Conservation (phyloP, 768 basidiomycete genomes). For the Naganishia antarctica region DNA sequence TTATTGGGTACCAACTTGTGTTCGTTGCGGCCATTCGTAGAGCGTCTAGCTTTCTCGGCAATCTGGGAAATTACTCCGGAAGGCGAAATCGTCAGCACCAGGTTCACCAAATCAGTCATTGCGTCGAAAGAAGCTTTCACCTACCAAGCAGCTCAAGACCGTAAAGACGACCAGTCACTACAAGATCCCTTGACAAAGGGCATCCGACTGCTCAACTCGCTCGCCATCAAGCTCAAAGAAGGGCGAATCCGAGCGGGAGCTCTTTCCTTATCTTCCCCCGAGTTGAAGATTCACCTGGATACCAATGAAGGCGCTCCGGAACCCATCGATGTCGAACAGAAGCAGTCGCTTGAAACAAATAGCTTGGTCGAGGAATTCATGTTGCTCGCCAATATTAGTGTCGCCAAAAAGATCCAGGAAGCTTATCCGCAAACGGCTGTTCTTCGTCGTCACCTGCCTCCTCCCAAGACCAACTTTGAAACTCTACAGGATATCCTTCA, state of each 20-base stretch:
- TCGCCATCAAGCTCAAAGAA: slow-evolving; percentile 78
- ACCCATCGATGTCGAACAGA: slow-evolving; percentile 95
- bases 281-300: slow-evolving; percentile 94
- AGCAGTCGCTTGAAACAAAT: slow-evolving; percentile 86
- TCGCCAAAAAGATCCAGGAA: slow-evolving; percentile 84
- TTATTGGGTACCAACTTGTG: slow-evolving; percentile 93
- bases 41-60: slow-evolving; percentile 87
- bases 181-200: slow-evolving; percentile 76
- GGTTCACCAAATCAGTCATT: slow-evolving; percentile 94
- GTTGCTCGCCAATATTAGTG: slow-evolving; percentile 93
- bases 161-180: slow-evolving; percentile 82
- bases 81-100: slow-evolving; percentile 80
- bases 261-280: slow-evolving; percentile 92
- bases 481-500: slow-evolving; percentile 84
- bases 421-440: slow-evolving; percentile 95
- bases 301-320: slow-evolving; percentile 81
- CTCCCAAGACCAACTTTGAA: slow-evolving; percentile 89
- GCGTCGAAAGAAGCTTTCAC: slow-evolving; percentile 94
- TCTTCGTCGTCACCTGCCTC: slow-evolving; percentile 77
- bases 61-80: slow-evolving; percentile 92
- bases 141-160: slow-evolving; percentile 88
- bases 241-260: slow-evolving; percentile 93
- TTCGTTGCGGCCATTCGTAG: slow-evolving; percentile 83
- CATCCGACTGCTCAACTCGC: slow-evolving; percentile 78
- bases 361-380: slow-evolving; percentile 98